Evolutionary conservation across 306 rosid genomes (phyloP).

Genomic region (Vicia villosa): DNA sequence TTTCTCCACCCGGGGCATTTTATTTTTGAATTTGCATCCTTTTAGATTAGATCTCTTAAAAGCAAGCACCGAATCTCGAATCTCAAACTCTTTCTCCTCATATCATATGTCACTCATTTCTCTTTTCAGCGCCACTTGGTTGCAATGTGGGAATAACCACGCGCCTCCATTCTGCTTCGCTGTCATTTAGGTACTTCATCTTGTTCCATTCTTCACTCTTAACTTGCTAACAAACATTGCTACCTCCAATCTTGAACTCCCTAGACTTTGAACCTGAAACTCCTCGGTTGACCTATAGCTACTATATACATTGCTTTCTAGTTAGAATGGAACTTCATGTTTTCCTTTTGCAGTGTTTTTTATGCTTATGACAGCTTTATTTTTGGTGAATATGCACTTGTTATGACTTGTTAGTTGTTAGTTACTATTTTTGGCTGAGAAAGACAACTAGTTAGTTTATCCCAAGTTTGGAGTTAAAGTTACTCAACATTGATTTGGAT

Average conservation of each 20-base stretch:
- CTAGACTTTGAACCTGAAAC: no score
- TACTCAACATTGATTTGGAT: conserved; percentile 29
- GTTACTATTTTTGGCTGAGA: conserved; percentile 20
- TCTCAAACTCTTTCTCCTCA: conserved; percentile 7
- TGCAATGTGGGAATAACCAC: conserved; percentile 28
- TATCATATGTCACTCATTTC: not conserved
- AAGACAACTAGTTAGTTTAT: conserved; percentile 21
- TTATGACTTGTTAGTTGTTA: not conserved
- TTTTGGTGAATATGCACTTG: not conserved
- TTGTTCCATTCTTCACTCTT: not conserved
- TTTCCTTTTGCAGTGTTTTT: no score
- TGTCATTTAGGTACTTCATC: conserved; percentile 36
- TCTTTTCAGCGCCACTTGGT: conserved; percentile 9
- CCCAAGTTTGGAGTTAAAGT: not conserved
- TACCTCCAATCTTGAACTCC: no score
- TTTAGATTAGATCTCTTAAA: conserved; percentile 45
- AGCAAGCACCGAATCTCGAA: conserved; percentile 25
- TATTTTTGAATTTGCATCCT: conserved; percentile 26
- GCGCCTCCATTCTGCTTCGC: conserved; percentile 27
- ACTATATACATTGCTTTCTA: not conserved
- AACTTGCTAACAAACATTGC: not conserved
- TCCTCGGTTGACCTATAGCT: no score
- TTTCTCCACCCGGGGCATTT: not conserved
- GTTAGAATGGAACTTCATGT: no score
- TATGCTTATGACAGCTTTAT: no score